Conservation (phyloP, 2,329 filamentous ascomycete species). For the Thermothelomyces thermophilus region DNA sequence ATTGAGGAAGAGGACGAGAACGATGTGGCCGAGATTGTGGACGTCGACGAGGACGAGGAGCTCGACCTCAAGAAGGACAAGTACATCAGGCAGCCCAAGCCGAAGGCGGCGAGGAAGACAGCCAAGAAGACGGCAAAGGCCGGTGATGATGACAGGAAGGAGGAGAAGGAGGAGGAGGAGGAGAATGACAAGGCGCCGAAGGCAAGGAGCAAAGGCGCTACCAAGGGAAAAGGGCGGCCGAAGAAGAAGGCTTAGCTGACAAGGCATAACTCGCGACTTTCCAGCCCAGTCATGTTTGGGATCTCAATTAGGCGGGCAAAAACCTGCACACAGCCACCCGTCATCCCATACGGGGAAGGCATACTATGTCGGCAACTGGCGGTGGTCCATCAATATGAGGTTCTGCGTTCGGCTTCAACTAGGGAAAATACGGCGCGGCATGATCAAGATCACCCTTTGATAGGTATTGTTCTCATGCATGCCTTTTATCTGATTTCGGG, state of each 20-base stretch:
- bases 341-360: no score
- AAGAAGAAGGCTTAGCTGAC: conserved; percentile 42
- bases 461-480: no score
- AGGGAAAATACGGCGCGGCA: no score
- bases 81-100: conserved; percentile 88
- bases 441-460: no score
- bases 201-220: conserved; percentile 35
- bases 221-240: conserved; percentile 37
- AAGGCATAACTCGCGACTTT: neutral
- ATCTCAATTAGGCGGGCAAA: no score
- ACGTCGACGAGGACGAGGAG: conserved; percentile 66
- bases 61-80: conserved; percentile 90
- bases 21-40: conserved; percentile 50
- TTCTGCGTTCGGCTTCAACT: no score
- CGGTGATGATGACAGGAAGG: conserved; percentile 43
- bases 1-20: conserved; percentile 84
- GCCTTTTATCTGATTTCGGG: no score
- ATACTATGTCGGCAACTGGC: no score
- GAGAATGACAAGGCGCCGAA: conserved; percentile 37
- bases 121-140: conserved; percentile 43
- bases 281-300: neutral
- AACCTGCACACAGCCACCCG: no score
- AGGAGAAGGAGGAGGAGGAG: conserved; percentile 45
- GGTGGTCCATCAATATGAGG: no score
- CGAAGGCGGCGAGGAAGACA: conserved; percentile 52